phyloP scores from a whole-genome alignment of 768 basidiomycete species.

The Mrakia gelida region DNA sequence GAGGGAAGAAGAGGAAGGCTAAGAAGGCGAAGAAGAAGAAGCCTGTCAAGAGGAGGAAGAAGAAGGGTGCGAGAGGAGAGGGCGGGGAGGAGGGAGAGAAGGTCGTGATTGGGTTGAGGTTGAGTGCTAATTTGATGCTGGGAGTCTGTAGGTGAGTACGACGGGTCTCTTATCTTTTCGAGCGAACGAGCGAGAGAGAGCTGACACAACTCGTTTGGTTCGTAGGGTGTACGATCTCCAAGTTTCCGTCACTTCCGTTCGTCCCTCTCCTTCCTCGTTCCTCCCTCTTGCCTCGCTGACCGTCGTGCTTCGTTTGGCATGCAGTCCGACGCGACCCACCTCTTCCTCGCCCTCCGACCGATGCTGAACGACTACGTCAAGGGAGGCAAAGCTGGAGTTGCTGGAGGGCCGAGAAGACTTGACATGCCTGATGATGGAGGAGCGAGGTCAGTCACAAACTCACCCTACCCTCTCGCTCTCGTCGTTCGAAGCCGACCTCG shows the following conservation, averaged over 20 bases:
- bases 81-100: neutral
- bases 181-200: too few species aligned
- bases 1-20: neutral
- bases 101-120: constrained; percentile 21
- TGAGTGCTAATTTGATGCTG: constrained; percentile 28
- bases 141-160: constrained; percentile 20
- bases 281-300: neutral
- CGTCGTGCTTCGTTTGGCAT: too few species aligned
- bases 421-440: constrained; percentile 13
- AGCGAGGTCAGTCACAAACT: neutral
- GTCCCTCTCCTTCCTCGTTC: neutral
- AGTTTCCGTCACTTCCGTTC: constrained; percentile 11
- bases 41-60: neutral
- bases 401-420: neutral
- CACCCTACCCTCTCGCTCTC: neutral
- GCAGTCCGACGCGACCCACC: constrained; percentile 23
- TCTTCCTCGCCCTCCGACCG: constrained; percentile 27
- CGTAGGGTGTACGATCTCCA: constrained; percentile 27
- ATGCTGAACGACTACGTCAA: constrained; percentile 15
- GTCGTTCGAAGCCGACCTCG: neutral
- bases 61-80: neutral
- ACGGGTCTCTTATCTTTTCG: too few species aligned
- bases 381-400: neutral
- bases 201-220: too few species aligned
- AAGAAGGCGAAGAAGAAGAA: neutral